These are phyloP conservation scores for Primulina huaijiensis DNA, from an alignment of 257 asterid species.

Conservation along the genomic window DNA sequence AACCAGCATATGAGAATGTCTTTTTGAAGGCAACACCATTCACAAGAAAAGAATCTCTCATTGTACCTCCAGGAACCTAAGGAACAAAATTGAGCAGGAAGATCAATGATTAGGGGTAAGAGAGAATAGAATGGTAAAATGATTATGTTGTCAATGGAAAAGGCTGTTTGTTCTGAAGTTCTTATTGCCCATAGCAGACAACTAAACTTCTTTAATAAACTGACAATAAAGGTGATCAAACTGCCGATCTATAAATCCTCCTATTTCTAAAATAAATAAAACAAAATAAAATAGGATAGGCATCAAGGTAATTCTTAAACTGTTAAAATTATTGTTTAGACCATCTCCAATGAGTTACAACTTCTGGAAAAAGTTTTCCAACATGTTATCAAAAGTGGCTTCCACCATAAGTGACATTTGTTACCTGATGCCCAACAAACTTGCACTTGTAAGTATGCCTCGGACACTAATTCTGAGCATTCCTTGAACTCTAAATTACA, in stretches of 20 bases:
- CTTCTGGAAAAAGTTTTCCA: neutral
- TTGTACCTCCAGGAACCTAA: conserved; percentile 98
- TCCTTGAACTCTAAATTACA: no score
- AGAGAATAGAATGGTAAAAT: no score
- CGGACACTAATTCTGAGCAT: neutral
- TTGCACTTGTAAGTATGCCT: no score
- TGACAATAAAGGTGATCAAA: neutral
- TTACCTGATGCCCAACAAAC: no score
- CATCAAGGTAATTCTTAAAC: neutral
- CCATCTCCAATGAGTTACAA: neutral
- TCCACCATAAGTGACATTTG: neutral
- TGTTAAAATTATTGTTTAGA: neutral
- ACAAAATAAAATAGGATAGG: neutral
- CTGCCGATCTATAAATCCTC: neutral
- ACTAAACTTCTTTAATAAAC: neutral
- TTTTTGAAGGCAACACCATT: conserved; percentile 97
- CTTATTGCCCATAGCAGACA: neutral
- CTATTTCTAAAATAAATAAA: no score
- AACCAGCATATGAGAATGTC: conserved; percentile 99
- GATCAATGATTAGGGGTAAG: neutral
- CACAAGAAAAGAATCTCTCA: conserved; percentile 97
- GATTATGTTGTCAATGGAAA: neutral
- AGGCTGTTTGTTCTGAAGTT: neutral
- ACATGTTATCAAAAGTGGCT: neutral
- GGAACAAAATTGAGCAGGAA: conserved; percentile 24